These are phyloP conservation scores for Colletotrichum neosansevieriae DNA, from an alignment of 2,329 filamentous ascomycete genomes.

Conservation along the genomic window DNA sequence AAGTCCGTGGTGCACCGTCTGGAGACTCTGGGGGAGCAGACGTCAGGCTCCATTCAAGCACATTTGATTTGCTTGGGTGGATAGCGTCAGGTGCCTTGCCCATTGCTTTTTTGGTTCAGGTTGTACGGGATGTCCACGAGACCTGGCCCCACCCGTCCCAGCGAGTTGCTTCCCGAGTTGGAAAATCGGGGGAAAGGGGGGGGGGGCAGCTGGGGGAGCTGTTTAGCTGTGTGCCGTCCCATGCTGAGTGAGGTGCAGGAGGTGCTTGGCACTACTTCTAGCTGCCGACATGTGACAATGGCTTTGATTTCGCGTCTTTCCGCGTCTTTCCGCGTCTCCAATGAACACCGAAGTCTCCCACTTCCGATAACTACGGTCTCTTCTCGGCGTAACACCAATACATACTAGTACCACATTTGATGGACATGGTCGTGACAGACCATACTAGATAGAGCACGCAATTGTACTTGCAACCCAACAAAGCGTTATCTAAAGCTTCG, in stretches of 20 bases:
- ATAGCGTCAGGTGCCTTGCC: slow-evolving; percentile 21
- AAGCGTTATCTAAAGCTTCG: neutral
- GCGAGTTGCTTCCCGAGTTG: slow-evolving; percentile 20
- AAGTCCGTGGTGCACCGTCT: slow-evolving; percentile 11
- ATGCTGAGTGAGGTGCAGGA: neutral
- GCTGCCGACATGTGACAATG: slow-evolving; percentile 40
- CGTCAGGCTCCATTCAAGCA: slow-evolving; percentile 5
- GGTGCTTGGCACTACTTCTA: slow-evolving; percentile 22
- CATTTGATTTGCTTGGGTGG: slow-evolving; percentile 1
- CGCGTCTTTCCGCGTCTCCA: neutral
- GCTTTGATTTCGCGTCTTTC: neutral
- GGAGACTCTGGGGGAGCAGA: slow-evolving; percentile 19
- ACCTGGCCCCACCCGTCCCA: slow-evolving; percentile 26
- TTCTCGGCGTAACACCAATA: no score
- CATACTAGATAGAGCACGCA: neutral
- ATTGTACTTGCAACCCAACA: no score
- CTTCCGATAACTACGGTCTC: neutral
- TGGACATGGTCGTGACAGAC: neutral
- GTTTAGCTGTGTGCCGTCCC: slow-evolving; percentile 33
- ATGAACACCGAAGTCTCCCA: neutral
- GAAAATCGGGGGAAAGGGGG: slow-evolving; percentile 4
- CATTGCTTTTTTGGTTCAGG: slow-evolving; percentile 25
- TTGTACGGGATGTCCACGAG: slow-evolving; percentile 28
- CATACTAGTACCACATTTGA: neutral
- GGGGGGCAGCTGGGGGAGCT: slow-evolving; percentile 29